These are phyloP conservation scores for Cladosporium sp. DNA, from an alignment of 2,329 filamentous ascomycete genomes.

Conservation along the genomic window DNA sequence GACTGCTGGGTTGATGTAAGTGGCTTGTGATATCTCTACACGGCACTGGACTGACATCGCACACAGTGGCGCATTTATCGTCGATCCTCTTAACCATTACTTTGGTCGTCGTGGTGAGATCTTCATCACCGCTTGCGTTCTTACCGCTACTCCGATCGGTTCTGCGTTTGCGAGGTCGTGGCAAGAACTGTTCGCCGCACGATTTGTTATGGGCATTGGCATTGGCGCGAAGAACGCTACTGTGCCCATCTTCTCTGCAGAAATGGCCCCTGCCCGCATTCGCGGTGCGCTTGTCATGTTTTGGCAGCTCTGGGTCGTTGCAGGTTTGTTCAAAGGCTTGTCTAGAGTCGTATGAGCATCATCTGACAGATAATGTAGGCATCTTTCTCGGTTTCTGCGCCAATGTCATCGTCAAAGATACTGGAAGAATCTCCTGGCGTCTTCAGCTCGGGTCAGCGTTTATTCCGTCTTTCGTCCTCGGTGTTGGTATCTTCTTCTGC, in stretches of 20 bases:
- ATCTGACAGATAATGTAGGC: constrained; percentile 29
- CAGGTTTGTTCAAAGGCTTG: background rate
- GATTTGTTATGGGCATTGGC: constrained; percentile 65
- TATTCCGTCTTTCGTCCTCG: constrained; percentile 35
- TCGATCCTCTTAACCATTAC: constrained; percentile 38
- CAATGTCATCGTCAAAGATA: constrained; percentile 59
- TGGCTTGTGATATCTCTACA: background rate
- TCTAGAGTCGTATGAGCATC: background rate
- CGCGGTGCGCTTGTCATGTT: constrained; percentile 69
- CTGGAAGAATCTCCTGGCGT: constrained; percentile 58
- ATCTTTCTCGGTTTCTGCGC: constrained; percentile 64
- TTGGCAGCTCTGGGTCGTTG: constrained; percentile 63
- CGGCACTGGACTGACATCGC: background rate
- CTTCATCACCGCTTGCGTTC: constrained; percentile 42
- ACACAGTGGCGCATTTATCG: constrained; percentile 44
- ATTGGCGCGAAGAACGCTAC: constrained; percentile 40
- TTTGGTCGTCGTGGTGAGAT: constrained; percentile 34
- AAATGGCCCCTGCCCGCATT: constrained; percentile 47
- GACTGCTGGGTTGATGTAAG: constrained; percentile 35
- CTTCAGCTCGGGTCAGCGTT: constrained; percentile 64
- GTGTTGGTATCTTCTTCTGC: constrained; percentile 31
- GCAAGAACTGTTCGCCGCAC: constrained; percentile 56
- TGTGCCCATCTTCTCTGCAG: constrained; percentile 40
- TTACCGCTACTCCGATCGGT: constrained; percentile 62
- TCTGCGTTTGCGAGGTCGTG: constrained; percentile 56